Evolutionary conservation across 2,329 filamentous ascomycete species (phyloP), one percentile per base, ranked within the genome.

Genomic region (Sclerotinia spermophila): DNA sequence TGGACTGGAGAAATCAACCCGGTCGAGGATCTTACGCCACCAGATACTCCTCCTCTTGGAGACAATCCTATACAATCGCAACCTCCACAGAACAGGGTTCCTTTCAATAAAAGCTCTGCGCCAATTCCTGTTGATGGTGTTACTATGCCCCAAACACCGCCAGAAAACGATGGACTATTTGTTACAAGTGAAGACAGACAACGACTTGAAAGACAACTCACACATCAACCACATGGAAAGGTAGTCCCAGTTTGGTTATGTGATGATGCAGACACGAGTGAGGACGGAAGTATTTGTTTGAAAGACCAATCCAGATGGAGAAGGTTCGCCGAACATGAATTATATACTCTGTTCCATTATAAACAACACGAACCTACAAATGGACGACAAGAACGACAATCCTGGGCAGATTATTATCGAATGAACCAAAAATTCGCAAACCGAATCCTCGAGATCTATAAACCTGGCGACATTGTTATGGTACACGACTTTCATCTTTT

Each of bases 401-500:
- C 94, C 76, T 98, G 95, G 94, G 89, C 91, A 38, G 94, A 98
- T 82, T 98, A 97, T 82, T 92, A 94, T 80, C 90, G 91, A 68
- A 91, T 97, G 88, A 98, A 97, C 82, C 90, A 93, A 78, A 90
- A 93, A 74, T 97, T 97, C 77, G 94, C 95, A 72, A 91, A 97
- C 80, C 89, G 90, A 73, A 97, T 98, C 76, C 85, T 96, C 72
- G 90, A 95, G 78, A 86, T 92, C 69, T 98, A 97, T 85, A 93
- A 93, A 81, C 93, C 94, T 0, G 96, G 96, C 60, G 95, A 98
- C 80, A 89, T 98, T 69, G 89, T 98, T 72, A 89, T 97, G 80
- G 89, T 98, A 68, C 95, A 98, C 80, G 95, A 98, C 82, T 97
- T 97, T 81, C 94, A 97, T 79, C 87, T 98, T 62, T 89, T 98